Evolutionary conservation across 1,284 basidiomycete species (phyloP), one percentile per base, ranked within the genome.

Genomic region (Moniliophthora roreri): DNA sequence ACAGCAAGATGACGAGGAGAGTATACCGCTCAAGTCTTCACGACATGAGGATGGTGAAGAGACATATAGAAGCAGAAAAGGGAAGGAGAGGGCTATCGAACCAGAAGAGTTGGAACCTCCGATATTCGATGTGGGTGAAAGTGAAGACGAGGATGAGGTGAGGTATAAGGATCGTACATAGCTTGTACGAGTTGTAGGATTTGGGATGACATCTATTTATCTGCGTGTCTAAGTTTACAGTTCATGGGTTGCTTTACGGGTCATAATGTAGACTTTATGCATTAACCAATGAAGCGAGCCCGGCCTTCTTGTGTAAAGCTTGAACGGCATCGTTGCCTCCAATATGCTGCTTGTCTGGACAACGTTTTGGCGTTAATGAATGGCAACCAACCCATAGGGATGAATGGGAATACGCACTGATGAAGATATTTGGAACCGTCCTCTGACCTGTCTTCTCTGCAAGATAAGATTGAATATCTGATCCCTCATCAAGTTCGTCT

Each of bases 401-500:
- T 16, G 26, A 9, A 51, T 18, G 23, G 34, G n/a, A n/a, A n/a
- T 53, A 78, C 85, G 63, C 58, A 87, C 85, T 78, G 60, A 89
- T 74, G 69, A 86, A 89, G 59, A 89, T 74, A 64, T 81, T 87
- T 39, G 87, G 87, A 2, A 89, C 85, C 11, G 82, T 83, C 7
- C 76, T 66, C 63, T 87, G 86, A 0, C 73, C 74, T 0, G 84
- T 84, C 76, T 82, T 82, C 63, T 80, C 62, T 1, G 37, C 34
- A 10, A 89, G 73, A 60, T 87, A 87, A n/a, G 65, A 58, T 65
- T 89, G 85, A 51, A 88, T 86, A 1, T 68, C 79, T 16, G 60
- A 28, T 2, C 84, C 85, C 34, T 87, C 81, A 1, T 81, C 77
- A 18, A 66, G 65, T 58, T 70, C 56, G 53, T 77, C 70, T 28